Evolutionary conservation across 2,329 filamentous ascomycete genomes (phyloP), one percentile per base, ranked within the genome.

Genomic region (Arthrobotrys entomopaga): DNA sequence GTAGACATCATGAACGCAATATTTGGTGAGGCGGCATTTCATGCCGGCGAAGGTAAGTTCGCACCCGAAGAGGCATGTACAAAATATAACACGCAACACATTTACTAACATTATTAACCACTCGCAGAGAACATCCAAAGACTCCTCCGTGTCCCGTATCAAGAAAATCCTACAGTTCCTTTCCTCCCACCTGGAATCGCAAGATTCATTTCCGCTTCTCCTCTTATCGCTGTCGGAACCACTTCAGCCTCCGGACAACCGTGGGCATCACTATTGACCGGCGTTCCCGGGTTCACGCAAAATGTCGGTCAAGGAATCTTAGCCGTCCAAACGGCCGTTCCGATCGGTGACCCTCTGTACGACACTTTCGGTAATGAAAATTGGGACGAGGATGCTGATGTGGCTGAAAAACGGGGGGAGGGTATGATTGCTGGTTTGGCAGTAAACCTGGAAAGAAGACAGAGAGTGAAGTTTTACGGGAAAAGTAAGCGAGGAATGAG

Each of bases 221-320:
- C 91, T 0, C 83, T 95, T 6, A 83, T 95, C 13, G 91, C 91
- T 0, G 82, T 96, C 16, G 92, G 92, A 0, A 87, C 90, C 0
- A 81, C 93, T 0, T 91, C 95, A 78, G 81, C 82, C 1, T 79
- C 87, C 19, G 85, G 86, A 1, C 83, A 87, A 19, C 91, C 90
- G 0, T 96, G 92, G 92, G 90, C 89, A 15, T 90, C 90, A 0
- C 76, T 96, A 6, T 90, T 90, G 87, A 91, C 91, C n/a, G 92
- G 92, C 15, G 83, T 89, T 69, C 81, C 85, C 0, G 90, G 90
- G 0, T 91, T 94, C 77, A 87, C 88, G 0, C 83, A 85, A 54
- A 85, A 87, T 0, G 82, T 93, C 0, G 88, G 87, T 1, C 83
- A 86, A 46, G 85, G 83, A 0, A 84, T 91, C 8, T 83, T 96